phyloP scores from a whole-genome alignment of 75 land plant genomes.

The Pinus tabuliformis region DNA sequence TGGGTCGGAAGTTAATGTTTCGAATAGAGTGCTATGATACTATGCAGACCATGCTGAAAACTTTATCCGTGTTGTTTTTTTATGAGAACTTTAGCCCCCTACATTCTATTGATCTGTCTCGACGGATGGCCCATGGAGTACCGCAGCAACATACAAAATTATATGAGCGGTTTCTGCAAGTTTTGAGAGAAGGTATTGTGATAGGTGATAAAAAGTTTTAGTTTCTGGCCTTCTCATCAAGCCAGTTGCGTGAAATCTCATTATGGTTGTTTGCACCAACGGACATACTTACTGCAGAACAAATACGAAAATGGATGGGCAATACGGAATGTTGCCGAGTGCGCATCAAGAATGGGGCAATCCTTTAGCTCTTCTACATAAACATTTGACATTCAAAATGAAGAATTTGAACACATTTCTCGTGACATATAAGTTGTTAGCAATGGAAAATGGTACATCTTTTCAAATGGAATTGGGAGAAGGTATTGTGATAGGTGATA shows the following conservation, averaged over 20 bases:
- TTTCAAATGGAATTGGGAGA: conserved; percentile 84
- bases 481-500: conserved; percentile 67
- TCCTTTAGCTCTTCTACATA: conserved; percentile 86
- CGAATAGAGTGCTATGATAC: conserved; percentile 19
- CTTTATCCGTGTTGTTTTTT: conserved; percentile 83
- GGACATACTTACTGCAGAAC: conserved; percentile 37
- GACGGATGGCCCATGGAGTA: conserved; percentile 17
- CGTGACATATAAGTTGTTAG: conserved; percentile 41
- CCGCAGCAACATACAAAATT: conserved; percentile 40
- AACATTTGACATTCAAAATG: conserved; percentile 42
- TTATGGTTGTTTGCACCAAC: conserved; percentile 84
- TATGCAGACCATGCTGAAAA: conserved; percentile 42
- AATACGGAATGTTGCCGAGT: conserved; percentile 86
- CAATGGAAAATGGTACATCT: conserved; percentile 36
- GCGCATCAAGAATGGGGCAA: conserved; percentile 93
- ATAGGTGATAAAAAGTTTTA: conserved; percentile 72
- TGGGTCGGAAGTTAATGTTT: too few species aligned
- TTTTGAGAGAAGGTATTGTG: conserved; percentile 48
- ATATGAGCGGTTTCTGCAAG: conserved; percentile 45
- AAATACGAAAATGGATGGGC: conserved; percentile 85
- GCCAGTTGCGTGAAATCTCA: conserved; percentile 84
- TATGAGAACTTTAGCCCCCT: conserved; percentile 60
- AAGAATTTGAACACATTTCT: conserved; percentile 53
- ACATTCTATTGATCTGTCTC: conserved; percentile 33
- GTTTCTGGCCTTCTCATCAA: conserved; percentile 91